Conservation (phyloP, 176 grass and related monocot genomes). For the Lolium perenne region DNA sequence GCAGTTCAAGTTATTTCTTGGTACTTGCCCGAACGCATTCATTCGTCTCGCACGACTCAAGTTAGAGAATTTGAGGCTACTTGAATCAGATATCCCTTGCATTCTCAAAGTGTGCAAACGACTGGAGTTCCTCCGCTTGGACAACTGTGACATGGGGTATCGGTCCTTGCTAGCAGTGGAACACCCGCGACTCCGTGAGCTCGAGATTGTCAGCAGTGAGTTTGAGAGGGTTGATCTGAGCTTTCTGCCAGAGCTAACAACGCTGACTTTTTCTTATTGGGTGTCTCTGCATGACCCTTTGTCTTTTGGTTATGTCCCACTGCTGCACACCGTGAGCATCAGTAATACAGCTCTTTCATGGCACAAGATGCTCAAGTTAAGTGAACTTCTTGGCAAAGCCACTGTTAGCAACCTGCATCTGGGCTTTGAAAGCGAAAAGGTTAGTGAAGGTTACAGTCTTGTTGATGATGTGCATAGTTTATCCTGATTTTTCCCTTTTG, state of each 20-base stretch:
- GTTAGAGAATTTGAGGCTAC: background rate
- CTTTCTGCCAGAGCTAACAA: background rate
- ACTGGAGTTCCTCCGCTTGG: background rate
- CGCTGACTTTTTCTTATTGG: background rate
- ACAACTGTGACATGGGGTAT: conserved; percentile 11
- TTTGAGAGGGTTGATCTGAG: conserved; percentile 26
- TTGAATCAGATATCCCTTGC: background rate
- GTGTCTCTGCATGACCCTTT: background rate
- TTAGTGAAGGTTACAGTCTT: background rate
- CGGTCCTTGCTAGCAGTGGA: background rate
- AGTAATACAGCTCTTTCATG: background rate
- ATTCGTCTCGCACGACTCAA: background rate
- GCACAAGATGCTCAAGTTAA: conserved; percentile 19
- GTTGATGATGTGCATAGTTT: background rate
- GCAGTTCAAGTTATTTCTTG: background rate
- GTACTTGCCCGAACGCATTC: background rate
- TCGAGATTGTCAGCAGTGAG: background rate
- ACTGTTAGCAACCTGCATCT: background rate
- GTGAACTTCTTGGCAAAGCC: background rate
- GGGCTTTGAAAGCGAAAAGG: background rate
- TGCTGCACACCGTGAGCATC: background rate
- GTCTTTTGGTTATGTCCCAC: conserved; percentile 6
- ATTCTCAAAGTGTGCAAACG: background rate
- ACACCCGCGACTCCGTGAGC: background rate
- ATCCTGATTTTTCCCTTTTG: background rate